Evolutionary conservation across 768 basidiomycete genomes (phyloP).

Genomic region (Amanita jacksonii): DNA sequence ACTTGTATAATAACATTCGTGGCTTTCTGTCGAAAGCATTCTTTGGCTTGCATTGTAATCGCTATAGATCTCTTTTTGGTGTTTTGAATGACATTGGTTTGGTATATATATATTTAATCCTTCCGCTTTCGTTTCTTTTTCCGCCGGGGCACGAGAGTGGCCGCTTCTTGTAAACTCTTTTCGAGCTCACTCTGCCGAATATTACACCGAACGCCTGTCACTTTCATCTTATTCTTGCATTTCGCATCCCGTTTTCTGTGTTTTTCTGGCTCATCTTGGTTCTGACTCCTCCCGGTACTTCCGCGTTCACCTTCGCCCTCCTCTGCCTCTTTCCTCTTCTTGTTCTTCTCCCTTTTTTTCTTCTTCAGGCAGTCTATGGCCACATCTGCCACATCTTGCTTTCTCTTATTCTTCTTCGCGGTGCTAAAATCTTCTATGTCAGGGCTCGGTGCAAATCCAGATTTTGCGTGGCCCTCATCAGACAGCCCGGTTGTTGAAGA

Average conservation of each 20-base stretch:
- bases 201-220: too few species aligned
- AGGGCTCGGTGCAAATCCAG: too few species aligned
- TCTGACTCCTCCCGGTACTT: neutral
- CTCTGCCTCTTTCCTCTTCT: neutral
- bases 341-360: neutral
- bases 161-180: too few species aligned
- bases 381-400: too few species aligned
- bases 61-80: constrained; percentile 11
- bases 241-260: neutral
- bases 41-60: neutral
- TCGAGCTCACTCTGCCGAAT: too few species aligned
- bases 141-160: too few species aligned
- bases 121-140: neutral
- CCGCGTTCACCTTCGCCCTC: neutral
- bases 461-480: too few species aligned
- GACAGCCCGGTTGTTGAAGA: neutral
- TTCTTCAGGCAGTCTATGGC: too few species aligned
- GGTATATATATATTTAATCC: neutral
- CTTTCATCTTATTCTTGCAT: neutral
- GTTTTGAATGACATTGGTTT: constrained; percentile 4
- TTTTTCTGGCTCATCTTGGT: neutral
- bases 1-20: constrained; percentile 13
- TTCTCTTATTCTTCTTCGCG: too few species aligned
- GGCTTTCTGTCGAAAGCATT: constrained; percentile 4
- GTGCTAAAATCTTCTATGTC: too few species aligned